phyloP scores from a whole-genome alignment of 1,139 yeast genomes.

The Blastobotrys apis region DNA sequence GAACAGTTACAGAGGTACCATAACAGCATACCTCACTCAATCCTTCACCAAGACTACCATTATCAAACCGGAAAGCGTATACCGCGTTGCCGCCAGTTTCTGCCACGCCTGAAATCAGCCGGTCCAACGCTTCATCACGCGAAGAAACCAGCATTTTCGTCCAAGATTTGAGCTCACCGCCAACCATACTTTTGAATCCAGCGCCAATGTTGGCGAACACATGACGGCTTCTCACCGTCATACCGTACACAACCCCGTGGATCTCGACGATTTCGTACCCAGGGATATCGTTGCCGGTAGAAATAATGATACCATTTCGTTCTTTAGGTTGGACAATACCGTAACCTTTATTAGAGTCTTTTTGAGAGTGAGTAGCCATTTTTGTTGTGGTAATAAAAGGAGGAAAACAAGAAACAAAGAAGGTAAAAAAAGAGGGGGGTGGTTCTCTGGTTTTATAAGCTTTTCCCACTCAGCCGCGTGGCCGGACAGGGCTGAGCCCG shows the following conservation, averaged over 20 bases:
- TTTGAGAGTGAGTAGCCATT: conserved; percentile 9
- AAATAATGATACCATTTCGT: conserved; percentile 18
- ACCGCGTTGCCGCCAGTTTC: conserved; percentile 26
- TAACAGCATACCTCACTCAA: conserved; percentile 27
- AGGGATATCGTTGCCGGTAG: conserved; percentile 27
- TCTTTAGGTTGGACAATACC: conserved; percentile 14
- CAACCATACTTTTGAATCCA: conserved; percentile 24
- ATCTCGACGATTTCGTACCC: conserved; percentile 23
- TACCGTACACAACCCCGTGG: conserved; percentile 26
- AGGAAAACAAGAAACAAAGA: background rate
- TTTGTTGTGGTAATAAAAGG: background rate
- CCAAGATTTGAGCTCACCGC: conserved; percentile 25
- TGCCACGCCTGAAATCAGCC: conserved; percentile 24
- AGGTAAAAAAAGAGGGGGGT: too few species aligned
- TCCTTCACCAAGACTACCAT: conserved; percentile 19
- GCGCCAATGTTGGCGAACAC: conserved; percentile 24
- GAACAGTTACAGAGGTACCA: conserved; percentile 25
- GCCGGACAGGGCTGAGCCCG: too few species aligned
- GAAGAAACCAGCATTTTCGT: conserved; percentile 25
- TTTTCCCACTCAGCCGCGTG: too few species aligned
- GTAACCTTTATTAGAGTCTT: conserved; percentile 10
- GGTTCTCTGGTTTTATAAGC: too few species aligned
- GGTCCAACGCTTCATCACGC: conserved; percentile 26
- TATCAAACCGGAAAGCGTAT: conserved; percentile 26
- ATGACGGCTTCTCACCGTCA: conserved; percentile 25